Evolutionary conservation across 371 early-diverging fungal species (phyloP), one percentile per base, ranked within the genome.

Genomic region (Umbelopsis sp.): DNA sequence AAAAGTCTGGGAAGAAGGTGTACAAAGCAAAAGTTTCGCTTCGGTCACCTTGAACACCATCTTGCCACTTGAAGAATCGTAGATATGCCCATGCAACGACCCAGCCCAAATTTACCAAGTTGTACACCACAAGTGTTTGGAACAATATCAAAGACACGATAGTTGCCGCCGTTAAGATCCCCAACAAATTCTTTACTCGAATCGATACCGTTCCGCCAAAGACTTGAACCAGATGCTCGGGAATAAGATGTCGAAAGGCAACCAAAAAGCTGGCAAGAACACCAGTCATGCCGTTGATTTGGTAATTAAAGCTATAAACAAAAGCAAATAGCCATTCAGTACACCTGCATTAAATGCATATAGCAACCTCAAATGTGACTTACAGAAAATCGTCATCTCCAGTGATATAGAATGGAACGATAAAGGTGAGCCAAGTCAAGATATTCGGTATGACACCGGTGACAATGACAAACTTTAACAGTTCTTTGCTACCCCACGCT

Each of bases 21-120:
- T 87, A 87, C 62, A 95, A 85, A 2, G 90, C 87, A 85, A 95
- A 95, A 1, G 93, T 85, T 67, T 94, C 95, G 70, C 90, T 88
- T 50, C 91, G 86, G 74, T 94, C 95, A 14, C 96, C 96, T 63
- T 83, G 81, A 41, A 92, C 84, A 41, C 93, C 93, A 76, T 92
- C 93, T 69, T 92, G 90, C 37, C 83, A 72, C 67, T 90, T 91
- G 80, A 88, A 92, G 79, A 92, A 94, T 16, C 94, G 87, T 50
- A 90, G 83, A 74, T 93, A 93, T 4, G 91, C 69, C 96, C 96
- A 95, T 20, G 90, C 84, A 46, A 87, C 81, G 2, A 89, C 76
- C 68, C 89, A 86, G 7, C 91, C 93, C 65, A 84, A 87, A 63
- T 87, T 75, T 10, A 88, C 87, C 62, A 90, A 74, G 68, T 81